Base-by-base conservation (phyloP, 2,329 filamentous ascomycete species). In the Thelonectria discophora region DNA sequence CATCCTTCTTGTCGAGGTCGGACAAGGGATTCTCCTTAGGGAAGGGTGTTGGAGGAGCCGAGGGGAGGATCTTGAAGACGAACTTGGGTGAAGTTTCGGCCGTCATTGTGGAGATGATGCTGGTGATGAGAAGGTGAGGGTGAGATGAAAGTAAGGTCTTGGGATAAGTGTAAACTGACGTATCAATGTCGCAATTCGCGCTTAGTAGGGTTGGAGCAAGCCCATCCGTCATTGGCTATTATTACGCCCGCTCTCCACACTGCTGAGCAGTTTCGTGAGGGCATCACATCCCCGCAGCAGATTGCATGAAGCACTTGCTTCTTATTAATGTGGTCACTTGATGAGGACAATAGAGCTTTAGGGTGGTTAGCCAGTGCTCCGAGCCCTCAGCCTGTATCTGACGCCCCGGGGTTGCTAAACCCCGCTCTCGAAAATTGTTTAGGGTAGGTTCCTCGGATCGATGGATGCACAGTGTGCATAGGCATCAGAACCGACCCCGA, bases 41-140 rank as follows among this genome's bases (percentile, higher is more conserved):
- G 37, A 88, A 77, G 2, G 85, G 84, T 20, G 79, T 75, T 8
- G 81, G 81, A 30, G 86, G 86, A 21, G 81, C 79, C 20, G 74
- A 66, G 27, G 85, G 82, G 39, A 86, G 75, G 70, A 89, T 89
- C 69, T 89, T 89, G 80, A 88, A 89, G 65, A 89, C 76, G 64
- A 78, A 84, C 69, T 68, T 52, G 73, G 81, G 61, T 77, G 76
- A 39, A 70, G 76, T 48, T 57, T 74, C 49, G 66, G 75, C 51
- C 63, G 70, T 51, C 74, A 76, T 76, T 32, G 45, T 70, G 20
- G 3, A 6, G 13, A 21, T 15, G 17, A 40, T 8, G 32, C n/a
- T 21, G n/a, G 5, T 32, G 21, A n/a, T 11, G 42, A 11, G 4
- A 6, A 4, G 21, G 6, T 45, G 9, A 20, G 21, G 17, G 17